These are phyloP conservation scores for Dioscorea dumetorum DNA, from an alignment of 106 monocot species.

Conservation along the genomic window DNA sequence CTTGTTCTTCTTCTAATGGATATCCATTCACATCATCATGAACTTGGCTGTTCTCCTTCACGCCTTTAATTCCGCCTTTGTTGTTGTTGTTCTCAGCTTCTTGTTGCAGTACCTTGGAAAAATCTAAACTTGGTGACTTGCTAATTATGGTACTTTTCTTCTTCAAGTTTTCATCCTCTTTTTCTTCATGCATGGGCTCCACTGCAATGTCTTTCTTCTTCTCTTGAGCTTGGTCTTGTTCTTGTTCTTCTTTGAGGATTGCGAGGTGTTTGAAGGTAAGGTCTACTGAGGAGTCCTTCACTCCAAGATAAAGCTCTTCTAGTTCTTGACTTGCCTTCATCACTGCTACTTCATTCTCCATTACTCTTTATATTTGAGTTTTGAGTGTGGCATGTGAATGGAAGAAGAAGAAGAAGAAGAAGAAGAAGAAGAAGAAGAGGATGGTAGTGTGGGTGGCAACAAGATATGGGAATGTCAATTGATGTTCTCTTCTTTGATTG, in stretches of 20 bases:
- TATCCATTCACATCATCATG: slow-evolving; percentile 2
- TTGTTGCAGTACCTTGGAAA: slow-evolving; percentile 15
- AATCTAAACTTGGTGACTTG: slow-evolving; percentile 27
- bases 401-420: too few species aligned
- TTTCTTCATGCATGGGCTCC: slow-evolving; percentile 5
- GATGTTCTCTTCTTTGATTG: too few species aligned
- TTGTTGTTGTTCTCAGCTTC: not conserved
- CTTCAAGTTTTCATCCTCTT: not conserved
- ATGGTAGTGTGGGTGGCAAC: too few species aligned
- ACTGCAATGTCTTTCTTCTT: not conserved
- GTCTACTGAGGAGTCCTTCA: slow-evolving; percentile 38
- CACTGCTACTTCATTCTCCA: slow-evolving; percentile 21
- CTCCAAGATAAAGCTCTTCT: slow-evolving; percentile 33
- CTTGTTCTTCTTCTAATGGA: not conserved
- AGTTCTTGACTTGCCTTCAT: slow-evolving; percentile 27
- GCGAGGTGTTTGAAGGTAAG: slow-evolving; percentile 40
- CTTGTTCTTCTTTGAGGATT: slow-evolving; percentile 1
- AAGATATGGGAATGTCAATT: too few species aligned
- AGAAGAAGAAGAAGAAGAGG: too few species aligned
- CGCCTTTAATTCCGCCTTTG: not conserved
- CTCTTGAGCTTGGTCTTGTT: not conserved
- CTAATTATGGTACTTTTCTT: not conserved
- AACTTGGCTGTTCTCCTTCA: not conserved
- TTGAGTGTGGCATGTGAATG: too few species aligned
- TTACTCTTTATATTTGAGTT: not conserved